Evolutionary conservation across 2,329 filamentous ascomycete genomes (phyloP).

Genomic region (Trichoderma sp.): DNA sequence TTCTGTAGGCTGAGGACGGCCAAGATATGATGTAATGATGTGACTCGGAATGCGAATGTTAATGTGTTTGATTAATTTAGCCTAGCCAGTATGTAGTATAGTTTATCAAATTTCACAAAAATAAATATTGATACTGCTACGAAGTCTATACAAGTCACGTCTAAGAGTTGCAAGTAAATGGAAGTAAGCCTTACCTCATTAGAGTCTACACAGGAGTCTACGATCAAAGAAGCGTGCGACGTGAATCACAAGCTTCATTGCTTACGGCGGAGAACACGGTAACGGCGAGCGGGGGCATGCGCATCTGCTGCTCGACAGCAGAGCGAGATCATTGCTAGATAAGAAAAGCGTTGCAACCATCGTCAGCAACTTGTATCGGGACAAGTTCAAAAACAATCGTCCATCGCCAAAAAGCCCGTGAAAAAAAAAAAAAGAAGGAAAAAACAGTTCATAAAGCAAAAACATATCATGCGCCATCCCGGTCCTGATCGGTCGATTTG

Average conservation of each 20-base stretch:
- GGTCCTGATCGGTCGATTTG: constrained; percentile 6
- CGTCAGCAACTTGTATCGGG: constrained; percentile 18
- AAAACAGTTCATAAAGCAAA: background rate
- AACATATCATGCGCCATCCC: constrained; percentile 2
- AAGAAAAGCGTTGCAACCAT: constrained; percentile 12
- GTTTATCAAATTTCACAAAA: too few relatives aligned
- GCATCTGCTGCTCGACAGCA: constrained; percentile 22
- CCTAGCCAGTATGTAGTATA: constrained; percentile 2
- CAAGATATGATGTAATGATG: constrained; percentile 31
- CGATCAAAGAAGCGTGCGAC: background rate
- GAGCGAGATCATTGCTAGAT: constrained; percentile 29
- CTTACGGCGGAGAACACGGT: background rate
- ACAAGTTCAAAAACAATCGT: background rate
- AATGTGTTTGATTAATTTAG: constrained; percentile 7
- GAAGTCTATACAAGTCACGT: background rate
- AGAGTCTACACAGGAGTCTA: constrained; percentile 1
- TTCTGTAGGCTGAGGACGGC: constrained; percentile 35
- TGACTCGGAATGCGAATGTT: constrained; percentile 4
- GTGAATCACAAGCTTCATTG: background rate
- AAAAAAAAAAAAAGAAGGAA: background rate
- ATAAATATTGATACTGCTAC: background rate
- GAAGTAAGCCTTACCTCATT: background rate
- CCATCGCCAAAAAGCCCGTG: background rate
- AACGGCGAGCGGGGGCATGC: constrained; percentile 15
- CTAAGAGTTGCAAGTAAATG: background rate